phyloP scores from a whole-genome alignment of 2,329 filamentous ascomycete species.

The Trichoderma atrobrunneum region DNA sequence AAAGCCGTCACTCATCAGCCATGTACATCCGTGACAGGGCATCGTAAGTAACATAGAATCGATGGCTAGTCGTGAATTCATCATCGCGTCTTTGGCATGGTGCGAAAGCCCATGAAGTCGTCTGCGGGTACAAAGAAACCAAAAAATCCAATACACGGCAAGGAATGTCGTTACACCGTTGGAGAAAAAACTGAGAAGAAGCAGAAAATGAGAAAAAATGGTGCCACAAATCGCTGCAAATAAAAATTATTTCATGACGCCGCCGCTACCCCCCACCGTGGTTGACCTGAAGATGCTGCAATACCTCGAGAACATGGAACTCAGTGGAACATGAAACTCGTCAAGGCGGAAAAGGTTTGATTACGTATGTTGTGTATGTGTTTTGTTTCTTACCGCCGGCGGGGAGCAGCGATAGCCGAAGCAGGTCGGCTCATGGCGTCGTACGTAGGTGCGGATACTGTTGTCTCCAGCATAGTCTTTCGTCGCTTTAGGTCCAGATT shows the following conservation, averaged over 20 bases:
- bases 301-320: slow-evolving; percentile 18
- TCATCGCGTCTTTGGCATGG: slow-evolving; percentile 34
- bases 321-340: slow-evolving; percentile 18
- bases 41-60: slow-evolving; percentile 36
- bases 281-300: slow-evolving; percentile 16
- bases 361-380: neutral
- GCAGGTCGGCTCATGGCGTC: slow-evolving; percentile 49
- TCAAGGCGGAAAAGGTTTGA: slow-evolving; percentile 15
- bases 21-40: slow-evolving; percentile 39
- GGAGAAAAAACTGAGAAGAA: neutral
- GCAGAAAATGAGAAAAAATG: neutral
- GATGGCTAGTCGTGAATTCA: slow-evolving; percentile 36
- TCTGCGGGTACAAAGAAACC: slow-evolving; percentile 32
- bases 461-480: slow-evolving; percentile 68
- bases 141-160: slow-evolving; percentile 24
- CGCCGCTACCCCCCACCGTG: slow-evolving; percentile 14
- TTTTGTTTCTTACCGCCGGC: slow-evolving; percentile 35
- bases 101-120: slow-evolving; percentile 30
- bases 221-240: slow-evolving; percentile 20
- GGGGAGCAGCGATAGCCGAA: slow-evolving; percentile 42
- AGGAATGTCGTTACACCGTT: slow-evolving; percentile 21
- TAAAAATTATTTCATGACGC: slow-evolving; percentile 20
- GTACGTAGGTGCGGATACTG: slow-evolving; percentile 49
- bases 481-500: slow-evolving; percentile 72
- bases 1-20: slow-evolving; percentile 44